Conservation (phyloP, 495 filamentous ascomycete genomes). For the Letharia lupina region DNA sequence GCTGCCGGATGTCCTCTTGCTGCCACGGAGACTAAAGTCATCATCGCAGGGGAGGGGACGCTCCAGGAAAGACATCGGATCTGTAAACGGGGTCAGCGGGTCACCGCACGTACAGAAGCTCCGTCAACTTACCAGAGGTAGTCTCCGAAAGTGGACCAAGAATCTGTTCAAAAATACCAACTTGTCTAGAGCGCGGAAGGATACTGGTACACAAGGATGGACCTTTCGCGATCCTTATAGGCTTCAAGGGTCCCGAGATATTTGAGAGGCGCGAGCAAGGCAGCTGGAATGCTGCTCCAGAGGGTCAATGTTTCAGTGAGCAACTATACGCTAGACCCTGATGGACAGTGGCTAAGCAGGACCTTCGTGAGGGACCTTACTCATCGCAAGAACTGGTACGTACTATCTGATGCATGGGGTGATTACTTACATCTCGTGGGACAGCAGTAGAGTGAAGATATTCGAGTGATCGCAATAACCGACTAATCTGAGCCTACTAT, state of each 20-base stretch:
- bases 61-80: background rate
- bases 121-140: background rate
- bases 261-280: conserved; percentile 10
- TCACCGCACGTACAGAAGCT: background rate
- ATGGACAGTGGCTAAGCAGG: background rate
- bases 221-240: conserved; percentile 10
- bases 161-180: background rate
- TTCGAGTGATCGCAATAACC: no score
- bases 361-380: background rate
- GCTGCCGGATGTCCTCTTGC: background rate
- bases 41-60: background rate
- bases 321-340: background rate
- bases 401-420: background rate
- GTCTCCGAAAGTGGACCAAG: background rate
- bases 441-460: background rate
- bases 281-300: conserved; percentile 10
- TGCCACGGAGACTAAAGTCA: background rate
- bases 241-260: conserved; percentile 5
- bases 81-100: background rate
- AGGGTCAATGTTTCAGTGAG: conserved; percentile 6
- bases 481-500: no score
- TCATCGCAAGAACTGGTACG: background rate
- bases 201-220: background rate
- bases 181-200: background rate
- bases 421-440: background rate